Evolutionary conservation across 495 filamentous ascomycete genomes (phyloP).

Genomic region (Aspergillus hancockii): DNA sequence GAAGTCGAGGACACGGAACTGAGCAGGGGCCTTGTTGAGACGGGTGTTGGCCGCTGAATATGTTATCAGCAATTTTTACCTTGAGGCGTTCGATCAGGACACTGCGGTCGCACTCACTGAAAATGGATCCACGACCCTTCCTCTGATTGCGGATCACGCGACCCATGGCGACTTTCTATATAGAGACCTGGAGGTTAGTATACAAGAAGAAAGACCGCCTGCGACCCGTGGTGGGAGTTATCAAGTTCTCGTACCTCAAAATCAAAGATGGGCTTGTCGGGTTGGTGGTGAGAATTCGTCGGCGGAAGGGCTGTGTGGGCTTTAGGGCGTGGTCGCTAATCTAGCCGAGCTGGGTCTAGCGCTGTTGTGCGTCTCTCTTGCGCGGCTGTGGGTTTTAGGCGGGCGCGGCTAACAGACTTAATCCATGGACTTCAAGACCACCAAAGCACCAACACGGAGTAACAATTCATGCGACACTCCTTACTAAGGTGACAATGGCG

Average conservation of each 20-base stretch:
- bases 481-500: neutral
- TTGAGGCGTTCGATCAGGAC: constrained; percentile 19
- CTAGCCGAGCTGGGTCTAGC: constrained; percentile 46
- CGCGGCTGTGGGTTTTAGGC: constrained; percentile 16
- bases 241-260: constrained; percentile 46
- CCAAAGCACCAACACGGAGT: neutral
- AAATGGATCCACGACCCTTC: constrained; percentile 98
- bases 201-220: constrained; percentile 33
- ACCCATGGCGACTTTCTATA: constrained; percentile 63
- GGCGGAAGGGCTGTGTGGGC: constrained; percentile 49
- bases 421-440: neutral
- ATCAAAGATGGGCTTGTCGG: constrained; percentile 53
- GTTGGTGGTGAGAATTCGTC: constrained; percentile 49
- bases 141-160: constrained; percentile 95
- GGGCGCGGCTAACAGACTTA: constrained; percentile 13
- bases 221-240: constrained; percentile 36
- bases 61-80: constrained; percentile 43
- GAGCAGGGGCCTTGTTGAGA: constrained; percentile 86
- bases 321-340: constrained; percentile 52
- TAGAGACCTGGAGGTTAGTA: constrained; percentile 42
- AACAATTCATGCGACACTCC: neutral
- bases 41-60: constrained; percentile 76
- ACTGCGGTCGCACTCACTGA: constrained; percentile 68
- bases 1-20: constrained; percentile 94
- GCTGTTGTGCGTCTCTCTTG: constrained; percentile 12